Base-by-base conservation (phyloP, 192 early-diverging fungal genomes). In the Thamnidium elegans region DNA sequence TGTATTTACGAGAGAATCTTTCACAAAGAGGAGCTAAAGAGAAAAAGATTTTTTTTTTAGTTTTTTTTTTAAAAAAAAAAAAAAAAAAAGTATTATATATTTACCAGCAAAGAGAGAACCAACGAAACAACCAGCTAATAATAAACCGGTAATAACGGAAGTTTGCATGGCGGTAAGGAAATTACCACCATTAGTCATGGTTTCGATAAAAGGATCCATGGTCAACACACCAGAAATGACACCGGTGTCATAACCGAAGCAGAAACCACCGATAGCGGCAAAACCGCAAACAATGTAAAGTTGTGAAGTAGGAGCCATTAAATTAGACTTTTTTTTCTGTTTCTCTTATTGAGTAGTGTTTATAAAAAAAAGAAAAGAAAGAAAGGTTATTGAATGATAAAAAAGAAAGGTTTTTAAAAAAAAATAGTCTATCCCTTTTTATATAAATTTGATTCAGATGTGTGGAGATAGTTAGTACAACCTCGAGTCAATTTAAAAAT, bases 181-280 rank as follows among this genome's bases (percentile, higher is more conserved):
- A 4, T 14, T 55, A 1, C n/a, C 21, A n/a, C 64, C 70, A 13
- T 55, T n/a, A 1, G 64, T 63, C 63, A 73, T 67, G n/a, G 47
- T 62, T 3, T 26, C 5, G 23, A 68, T 58, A 30, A 79, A 86
- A 47, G 70, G 48, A 7, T 77, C 64, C 87, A 90, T 87, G 50
- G 81, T 79, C 55, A 86, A 73, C 30, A 86, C 81, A 23, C 84
- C 86, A 23, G 84, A 82, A 65, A 90, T 86, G 14, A 88, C 76
- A 19, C 87, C 89, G 0, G 79, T 88, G 67, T 91, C 89, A 58
- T 87, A 91, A 54, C 89, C 89, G 60, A 88, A 90, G 31, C 79
- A 73, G 46, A 87, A 77, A 23, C 85, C 86, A 58, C 83, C 85
- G 47, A 87, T 61, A 54, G 85, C 78, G 30, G 85, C 77, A 50